phyloP scores from a whole-genome alignment of 108 stramenopile species.

The Poteriospumella lacustris region DNA sequence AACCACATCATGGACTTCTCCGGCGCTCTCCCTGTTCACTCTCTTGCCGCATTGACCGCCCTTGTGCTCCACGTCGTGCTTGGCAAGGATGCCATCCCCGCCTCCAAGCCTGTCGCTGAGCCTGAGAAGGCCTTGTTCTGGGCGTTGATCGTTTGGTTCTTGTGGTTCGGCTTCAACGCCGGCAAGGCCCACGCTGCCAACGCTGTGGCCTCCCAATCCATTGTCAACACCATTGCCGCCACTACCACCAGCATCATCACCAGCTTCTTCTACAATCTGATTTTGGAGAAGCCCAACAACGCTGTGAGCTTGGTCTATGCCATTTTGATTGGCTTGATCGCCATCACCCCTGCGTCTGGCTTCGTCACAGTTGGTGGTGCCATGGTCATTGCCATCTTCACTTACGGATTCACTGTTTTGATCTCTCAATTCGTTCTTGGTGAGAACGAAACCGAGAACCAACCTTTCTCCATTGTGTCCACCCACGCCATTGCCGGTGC shows the following conservation, averaged over 20 bases:
- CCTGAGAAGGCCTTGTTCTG: conserved; percentile 29
- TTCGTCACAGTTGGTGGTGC: conserved; percentile 35
- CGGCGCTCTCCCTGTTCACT: conserved; percentile 67
- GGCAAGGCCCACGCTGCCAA: conserved; percentile 61
- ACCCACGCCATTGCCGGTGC: neutral
- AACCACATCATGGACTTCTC: conserved; percentile 69
- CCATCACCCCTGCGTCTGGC: conserved; percentile 52
- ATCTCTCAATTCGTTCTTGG: neutral
- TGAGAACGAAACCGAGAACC: neutral
- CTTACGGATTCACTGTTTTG: neutral
- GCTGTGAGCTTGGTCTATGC: conserved; percentile 29
- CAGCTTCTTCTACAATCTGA: neutral
- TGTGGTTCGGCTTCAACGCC: conserved; percentile 67
- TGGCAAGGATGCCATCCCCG: neutral
- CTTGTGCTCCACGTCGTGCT: conserved; percentile 39
- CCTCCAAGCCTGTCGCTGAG: neutral
- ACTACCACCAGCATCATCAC: conserved; percentile 15
- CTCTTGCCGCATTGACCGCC: conserved; percentile 72
- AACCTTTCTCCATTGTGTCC: neutral
- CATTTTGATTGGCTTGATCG: conserved; percentile 46
- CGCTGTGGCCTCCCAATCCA: conserved; percentile 22
- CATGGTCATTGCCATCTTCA: conserved; percentile 33
- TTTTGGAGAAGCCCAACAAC: neutral
- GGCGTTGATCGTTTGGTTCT: conserved; percentile 36
- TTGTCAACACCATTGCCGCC: conserved; percentile 31